A percentile compares a stretch with the other conserved stretches of the same genome.
Conservation (phyloP, 805 yeast genomes). For the Candida ficus region DNA sequence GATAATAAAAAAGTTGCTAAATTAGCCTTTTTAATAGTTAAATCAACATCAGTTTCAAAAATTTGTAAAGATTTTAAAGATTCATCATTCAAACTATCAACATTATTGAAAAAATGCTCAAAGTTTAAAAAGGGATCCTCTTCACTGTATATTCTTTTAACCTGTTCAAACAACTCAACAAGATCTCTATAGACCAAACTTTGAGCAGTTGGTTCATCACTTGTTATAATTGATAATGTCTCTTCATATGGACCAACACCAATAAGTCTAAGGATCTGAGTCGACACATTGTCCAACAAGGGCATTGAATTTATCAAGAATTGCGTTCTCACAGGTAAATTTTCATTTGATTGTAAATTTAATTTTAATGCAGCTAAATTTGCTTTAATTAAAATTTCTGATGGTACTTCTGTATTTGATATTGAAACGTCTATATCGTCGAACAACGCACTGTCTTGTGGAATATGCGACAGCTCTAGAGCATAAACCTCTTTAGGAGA, state of each 20-base stretch:
- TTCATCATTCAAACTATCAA: constrained; percentile 3
- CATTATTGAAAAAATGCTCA: constrained; percentile 39
- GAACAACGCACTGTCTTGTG: constrained; percentile 19
- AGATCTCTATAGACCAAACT: constrained; percentile 59
- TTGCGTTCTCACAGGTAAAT: constrained; percentile 49
- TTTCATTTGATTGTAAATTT: constrained; percentile 50
- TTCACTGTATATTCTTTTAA: constrained; percentile 60
- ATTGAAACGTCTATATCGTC: constrained; percentile 1
- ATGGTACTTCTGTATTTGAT: constrained; percentile 8
- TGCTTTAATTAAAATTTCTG: constrained; percentile 29
- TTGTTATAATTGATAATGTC: constrained; percentile 63
- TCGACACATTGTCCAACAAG: constrained; percentile 72
- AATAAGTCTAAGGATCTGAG: constrained; percentile 70
- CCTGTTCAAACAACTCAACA: constrained; percentile 72
- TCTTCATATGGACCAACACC: constrained; percentile 74
- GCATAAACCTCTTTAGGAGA: not conserved
- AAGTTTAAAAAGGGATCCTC: constrained; percentile 71
- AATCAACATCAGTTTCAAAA: constrained; percentile 19
- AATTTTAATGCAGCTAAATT: constrained; percentile 60
- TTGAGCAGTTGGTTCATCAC: constrained; percentile 58
- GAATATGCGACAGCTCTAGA: constrained; percentile 13
- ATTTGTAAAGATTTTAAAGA: constrained; percentile 10
- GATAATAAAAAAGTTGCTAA: constrained; percentile 87
- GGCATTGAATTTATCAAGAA: constrained; percentile 65
- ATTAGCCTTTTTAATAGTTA: constrained; percentile 75